A percentile compares a stretch with the other conserved stretches of the same genome.
These are phyloP conservation scores for Tubosaeta sp. DNA, from an alignment of 768 basidiomycete species.

Conservation along the genomic window DNA sequence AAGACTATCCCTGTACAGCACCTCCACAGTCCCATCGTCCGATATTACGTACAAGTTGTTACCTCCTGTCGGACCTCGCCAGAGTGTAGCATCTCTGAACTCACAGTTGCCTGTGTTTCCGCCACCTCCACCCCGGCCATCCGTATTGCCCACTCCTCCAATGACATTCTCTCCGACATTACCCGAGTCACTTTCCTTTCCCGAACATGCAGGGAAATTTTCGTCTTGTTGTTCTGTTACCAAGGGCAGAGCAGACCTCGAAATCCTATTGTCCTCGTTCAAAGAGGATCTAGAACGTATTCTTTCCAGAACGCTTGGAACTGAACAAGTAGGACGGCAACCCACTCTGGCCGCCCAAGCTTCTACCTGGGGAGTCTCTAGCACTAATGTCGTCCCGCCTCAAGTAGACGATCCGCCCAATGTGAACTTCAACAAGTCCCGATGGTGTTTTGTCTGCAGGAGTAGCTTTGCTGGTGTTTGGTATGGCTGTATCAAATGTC, in stretches of 20 bases:
- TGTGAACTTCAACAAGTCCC: not conserved
- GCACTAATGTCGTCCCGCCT: not conserved
- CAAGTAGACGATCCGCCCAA: not conserved
- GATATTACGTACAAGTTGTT: not conserved
- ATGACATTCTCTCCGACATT: not conserved
- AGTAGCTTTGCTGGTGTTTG: slow-evolving; percentile 21
- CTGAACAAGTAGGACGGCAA: slow-evolving; percentile 2
- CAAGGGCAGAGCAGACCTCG: slow-evolving; percentile 48
- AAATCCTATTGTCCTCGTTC: slow-evolving; percentile 45
- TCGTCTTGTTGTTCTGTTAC: slow-evolving; percentile 41
- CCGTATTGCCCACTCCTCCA: slow-evolving; percentile 1
- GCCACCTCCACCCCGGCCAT: slow-evolving; percentile 17
- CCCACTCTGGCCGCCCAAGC: not conserved
- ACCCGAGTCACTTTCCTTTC: not conserved
- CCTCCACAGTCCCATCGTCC: not conserved
- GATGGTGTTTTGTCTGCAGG: slow-evolving; percentile 31
- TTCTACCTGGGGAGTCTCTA: not conserved
- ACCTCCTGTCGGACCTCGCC: not conserved
- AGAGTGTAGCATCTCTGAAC: not conserved
- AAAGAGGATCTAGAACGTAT: slow-evolving; percentile 49
- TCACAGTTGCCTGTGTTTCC: not conserved
- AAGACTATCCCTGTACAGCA: slow-evolving; percentile 6
- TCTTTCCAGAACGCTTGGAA: slow-evolving; percentile 36
- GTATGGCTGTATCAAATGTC: slow-evolving; percentile 32
- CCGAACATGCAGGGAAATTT: not conserved